A percentile compares a stretch with the other conserved stretches of the same genome.
These are phyloP conservation scores for Trichosporon coremiiforme DNA, from an alignment of 1,284 basidiomycete genomes.

Conservation along the genomic window DNA sequence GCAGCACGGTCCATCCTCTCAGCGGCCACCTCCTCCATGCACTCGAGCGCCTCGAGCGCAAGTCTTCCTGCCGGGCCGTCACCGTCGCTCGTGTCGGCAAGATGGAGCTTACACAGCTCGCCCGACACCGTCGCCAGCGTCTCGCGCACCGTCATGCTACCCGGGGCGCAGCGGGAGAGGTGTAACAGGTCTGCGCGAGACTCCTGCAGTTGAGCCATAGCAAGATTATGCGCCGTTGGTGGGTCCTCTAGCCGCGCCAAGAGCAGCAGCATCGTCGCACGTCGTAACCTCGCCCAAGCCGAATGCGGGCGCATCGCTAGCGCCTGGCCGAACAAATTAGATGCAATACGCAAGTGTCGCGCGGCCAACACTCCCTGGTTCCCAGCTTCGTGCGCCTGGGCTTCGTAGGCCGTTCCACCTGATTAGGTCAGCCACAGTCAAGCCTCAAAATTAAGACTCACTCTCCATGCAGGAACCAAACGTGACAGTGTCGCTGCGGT, in stretches of 20 bases:
- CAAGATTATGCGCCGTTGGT: slow-evolving; percentile 18
- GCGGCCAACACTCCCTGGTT: slow-evolving; percentile 49
- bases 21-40: slow-evolving; percentile 51
- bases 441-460: slow-evolving; percentile 32
- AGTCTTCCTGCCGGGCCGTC: slow-evolving; percentile 42
- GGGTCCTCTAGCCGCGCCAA: slow-evolving; percentile 46
- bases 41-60: slow-evolving; percentile 45
- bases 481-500: slow-evolving; percentile 1
- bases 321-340: slow-evolving; percentile 46
- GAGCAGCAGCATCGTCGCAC: slow-evolving; percentile 45
- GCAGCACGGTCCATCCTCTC: slow-evolving; percentile 85
- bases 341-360: slow-evolving; percentile 49
- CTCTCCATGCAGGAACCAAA: slow-evolving; percentile 47
- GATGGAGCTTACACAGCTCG: not conserved
- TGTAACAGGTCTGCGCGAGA: slow-evolving; percentile 36
- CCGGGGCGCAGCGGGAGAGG: slow-evolving; percentile 36
- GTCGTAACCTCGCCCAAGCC: slow-evolving; percentile 44
- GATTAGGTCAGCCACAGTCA: not conserved
- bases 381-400: slow-evolving; percentile 44
- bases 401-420: slow-evolving; percentile 51
- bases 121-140: not conserved
- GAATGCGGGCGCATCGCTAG: slow-evolving; percentile 36
- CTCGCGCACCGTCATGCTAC: slow-evolving; percentile 34
- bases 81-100: slow-evolving; percentile 34
- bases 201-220: slow-evolving; percentile 41